phyloP scores from a whole-genome alignment of 352 stramenopile genomes.

The Globisporangium mamillatum region DNA sequence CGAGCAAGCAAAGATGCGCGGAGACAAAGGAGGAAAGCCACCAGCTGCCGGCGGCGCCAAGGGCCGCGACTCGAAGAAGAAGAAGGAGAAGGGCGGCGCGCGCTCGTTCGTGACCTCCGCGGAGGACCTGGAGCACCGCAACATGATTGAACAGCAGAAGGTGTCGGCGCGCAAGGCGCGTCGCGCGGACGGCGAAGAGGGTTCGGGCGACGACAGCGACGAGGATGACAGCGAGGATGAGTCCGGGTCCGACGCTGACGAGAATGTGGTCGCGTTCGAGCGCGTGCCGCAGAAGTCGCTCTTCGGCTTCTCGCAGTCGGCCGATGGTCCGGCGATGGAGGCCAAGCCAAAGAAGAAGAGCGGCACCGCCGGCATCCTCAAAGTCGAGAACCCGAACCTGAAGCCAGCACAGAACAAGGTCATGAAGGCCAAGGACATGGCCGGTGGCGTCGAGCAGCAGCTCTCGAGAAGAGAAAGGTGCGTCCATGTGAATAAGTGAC shows the following conservation, averaged over 20 bases:
- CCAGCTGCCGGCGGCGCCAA: conserved; percentile 38
- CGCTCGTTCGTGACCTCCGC: conserved; percentile 82
- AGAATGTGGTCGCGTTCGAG: conserved; percentile 66
- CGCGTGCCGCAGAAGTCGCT: conserved; percentile 73
- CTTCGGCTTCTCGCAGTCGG: conserved; percentile 63
- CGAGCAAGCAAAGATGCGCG: conserved; percentile 31
- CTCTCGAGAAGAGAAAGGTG: conserved; percentile 80
- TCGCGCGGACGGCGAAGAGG: conserved; percentile 35
- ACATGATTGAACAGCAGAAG: conserved; percentile 74
- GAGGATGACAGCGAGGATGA: conserved; percentile 36
- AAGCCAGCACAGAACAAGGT: conserved; percentile 70
- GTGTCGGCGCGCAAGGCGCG: conserved; percentile 66
- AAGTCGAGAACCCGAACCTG: conserved; percentile 84
- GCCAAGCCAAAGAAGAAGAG: conserved; percentile 69
- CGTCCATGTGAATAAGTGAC: background rate
- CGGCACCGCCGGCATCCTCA: conserved; percentile 62
- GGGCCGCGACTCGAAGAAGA: conserved; percentile 40
- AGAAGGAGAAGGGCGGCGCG: conserved; percentile 71
- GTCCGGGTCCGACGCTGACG: conserved; percentile 35
- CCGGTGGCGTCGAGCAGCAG: conserved; percentile 55
- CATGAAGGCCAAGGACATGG: conserved; percentile 87
- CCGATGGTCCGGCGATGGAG: conserved; percentile 54
- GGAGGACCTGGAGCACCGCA: conserved; percentile 79
- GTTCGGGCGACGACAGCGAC: conserved; percentile 33
- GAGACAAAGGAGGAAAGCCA: conserved; percentile 52